These are phyloP conservation scores for Amesomyces nigricolor DNA, from an alignment of 2,329 filamentous ascomycete species.

Conservation along the genomic window DNA sequence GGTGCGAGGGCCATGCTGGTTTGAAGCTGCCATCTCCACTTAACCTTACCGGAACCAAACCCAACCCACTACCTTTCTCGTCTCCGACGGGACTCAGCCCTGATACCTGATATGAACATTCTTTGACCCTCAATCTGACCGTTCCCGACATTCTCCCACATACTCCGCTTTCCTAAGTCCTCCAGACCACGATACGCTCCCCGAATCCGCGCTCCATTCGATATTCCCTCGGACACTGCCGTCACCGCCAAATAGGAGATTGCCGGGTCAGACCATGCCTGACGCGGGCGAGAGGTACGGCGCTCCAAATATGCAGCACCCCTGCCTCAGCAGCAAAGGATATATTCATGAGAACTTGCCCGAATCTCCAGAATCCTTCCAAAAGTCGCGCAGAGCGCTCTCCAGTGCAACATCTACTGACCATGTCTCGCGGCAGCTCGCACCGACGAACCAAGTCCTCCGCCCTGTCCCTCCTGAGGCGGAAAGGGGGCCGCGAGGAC, in stretches of 20 bases:
- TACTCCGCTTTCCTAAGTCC: background rate
- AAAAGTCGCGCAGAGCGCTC: too few relatives aligned
- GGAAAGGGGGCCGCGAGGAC: constrained; percentile 46
- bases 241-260: background rate
- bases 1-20: constrained; percentile 6
- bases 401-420: background rate
- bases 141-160: background rate
- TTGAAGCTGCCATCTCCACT: constrained; percentile 13
- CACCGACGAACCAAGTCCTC: constrained; percentile 53
- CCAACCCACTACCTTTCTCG: background rate
- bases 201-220: background rate
- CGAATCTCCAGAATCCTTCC: background rate
- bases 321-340: background rate
- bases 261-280: constrained; percentile 16
- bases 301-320: background rate
- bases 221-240: background rate
- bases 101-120: constrained; percentile 1
- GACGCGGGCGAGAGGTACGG: constrained; percentile 26
- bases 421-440: constrained; percentile 12
- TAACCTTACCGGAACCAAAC: background rate
- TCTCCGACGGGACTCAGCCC: background rate
- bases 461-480: constrained; percentile 49
- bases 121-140: background rate
- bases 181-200: background rate
- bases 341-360: background rate